Evolutionary conservation across 495 filamentous ascomycete species (phyloP), one percentile per base, ranked within the genome.

Genomic region (Polyplosphaeria fusca): DNA sequence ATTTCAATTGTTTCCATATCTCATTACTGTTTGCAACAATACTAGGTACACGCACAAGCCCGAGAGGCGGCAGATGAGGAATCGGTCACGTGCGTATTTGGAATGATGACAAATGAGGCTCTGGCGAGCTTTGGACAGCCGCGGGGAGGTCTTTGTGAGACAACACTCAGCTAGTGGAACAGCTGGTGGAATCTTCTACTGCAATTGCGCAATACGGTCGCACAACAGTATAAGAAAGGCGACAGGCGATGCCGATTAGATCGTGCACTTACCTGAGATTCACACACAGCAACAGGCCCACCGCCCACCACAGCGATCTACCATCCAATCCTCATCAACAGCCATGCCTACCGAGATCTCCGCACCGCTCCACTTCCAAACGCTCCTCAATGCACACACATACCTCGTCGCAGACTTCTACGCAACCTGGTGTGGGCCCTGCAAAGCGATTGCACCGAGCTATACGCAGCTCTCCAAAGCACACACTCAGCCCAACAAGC

Each of bases 341-440:
- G 45, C 23, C n/a, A 50, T 44, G 22, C 51, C 56, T 5, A 64
- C 61, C 18, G 44, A 51, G 24, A 64, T 60, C 42, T 30, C 47
- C 37, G n/a, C 49, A 18, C 27, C 55, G 25, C 53, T 57, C 52
- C 63, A 67, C 46, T 50, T 67, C 60, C 44, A 26, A 48, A 55
- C 60, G 23, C 60, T 67, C 56, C 45, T 64, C 28, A 45, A 23
- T 45, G 11, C 14, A 1, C 39, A 49, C 52, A 58, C 51, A 30
- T 65, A 61, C 58, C 22, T 67, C 7, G 26, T 67, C 30, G 58
- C 49, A 41, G 65, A 67, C 49, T 67, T 67, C 54, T 67, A 65
- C 41, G 65, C 65, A 19, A 54, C 60, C 37, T 67, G 65, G 65
- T 67, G 65, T 37, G 57, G 57, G 24, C 65, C 65, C 9, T 67